Evolutionary conservation across 1,284 basidiomycete genomes (phyloP).

Genomic region (Takashimella tepidaria): DNA sequence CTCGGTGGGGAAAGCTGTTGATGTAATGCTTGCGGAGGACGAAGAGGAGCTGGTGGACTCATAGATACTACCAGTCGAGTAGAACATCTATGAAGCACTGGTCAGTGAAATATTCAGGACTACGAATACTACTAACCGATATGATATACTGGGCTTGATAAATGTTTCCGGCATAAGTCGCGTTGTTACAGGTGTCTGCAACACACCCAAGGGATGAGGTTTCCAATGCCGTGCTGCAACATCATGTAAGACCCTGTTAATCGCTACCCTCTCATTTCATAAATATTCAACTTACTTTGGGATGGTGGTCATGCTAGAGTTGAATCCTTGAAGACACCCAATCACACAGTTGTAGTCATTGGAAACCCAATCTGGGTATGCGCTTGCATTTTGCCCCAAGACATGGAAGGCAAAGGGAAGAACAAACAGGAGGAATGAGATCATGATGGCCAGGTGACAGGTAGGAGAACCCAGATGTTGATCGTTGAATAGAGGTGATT

Average conservation of each 20-base stretch:
- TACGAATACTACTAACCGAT: conserved; percentile 12
- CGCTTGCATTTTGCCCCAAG: background rate
- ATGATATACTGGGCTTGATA: conserved; percentile 29
- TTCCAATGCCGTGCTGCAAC: conserved; percentile 12
- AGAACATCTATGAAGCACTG: conserved; percentile 22
- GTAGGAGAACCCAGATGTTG: too few species aligned
- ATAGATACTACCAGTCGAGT: conserved; percentile 27
- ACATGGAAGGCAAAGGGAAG: too few species aligned
- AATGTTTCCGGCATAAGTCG: conserved; percentile 15
- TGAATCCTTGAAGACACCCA: conserved; percentile 10
- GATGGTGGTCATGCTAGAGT: conserved; percentile 5
- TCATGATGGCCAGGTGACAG: too few species aligned
- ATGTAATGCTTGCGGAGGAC: too few species aligned
- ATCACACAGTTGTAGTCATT: conserved; percentile 29
- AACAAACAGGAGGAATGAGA: too few species aligned
- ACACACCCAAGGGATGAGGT: conserved; percentile 15
- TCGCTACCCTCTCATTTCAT: too few species aligned
- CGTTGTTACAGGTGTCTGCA: conserved; percentile 10
- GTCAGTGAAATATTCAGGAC: background rate
- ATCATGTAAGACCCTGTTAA: too few species aligned
- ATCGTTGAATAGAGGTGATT: too few species aligned
- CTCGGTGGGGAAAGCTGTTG: background rate
- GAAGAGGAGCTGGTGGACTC: conserved; percentile 9
- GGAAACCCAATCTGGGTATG: conserved; percentile 23
- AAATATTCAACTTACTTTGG: conserved; percentile 18